Percentiles rank a stretch among this genome's conserved stretches.
Evolutionary conservation across 345 rosid species (phyloP).

Genomic region (Angophora floribunda): DNA sequence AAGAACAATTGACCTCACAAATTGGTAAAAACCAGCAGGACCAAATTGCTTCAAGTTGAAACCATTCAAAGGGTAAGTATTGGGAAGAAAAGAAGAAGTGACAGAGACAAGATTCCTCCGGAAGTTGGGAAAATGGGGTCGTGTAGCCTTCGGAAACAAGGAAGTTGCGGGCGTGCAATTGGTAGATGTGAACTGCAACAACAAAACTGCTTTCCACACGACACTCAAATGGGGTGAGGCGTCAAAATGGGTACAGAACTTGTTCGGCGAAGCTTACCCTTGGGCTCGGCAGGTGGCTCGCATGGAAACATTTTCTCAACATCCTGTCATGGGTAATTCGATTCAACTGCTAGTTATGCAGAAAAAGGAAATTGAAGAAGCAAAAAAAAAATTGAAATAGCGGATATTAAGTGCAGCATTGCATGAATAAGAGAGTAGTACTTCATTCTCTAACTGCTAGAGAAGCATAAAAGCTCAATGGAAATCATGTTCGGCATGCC

Average conservation of each 20-base stretch:
- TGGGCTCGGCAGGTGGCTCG: neutral
- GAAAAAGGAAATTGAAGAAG: neutral
- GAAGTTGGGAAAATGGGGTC: neutral
- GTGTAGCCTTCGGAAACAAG: neutral
- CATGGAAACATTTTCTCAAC: neutral
- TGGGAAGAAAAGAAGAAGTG: neutral
- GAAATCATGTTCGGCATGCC: neutral
- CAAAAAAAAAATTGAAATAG: neutral
- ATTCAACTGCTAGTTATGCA: neutral
- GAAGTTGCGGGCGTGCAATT: neutral
- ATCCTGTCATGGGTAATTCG: neutral
- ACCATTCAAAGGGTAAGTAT: neutral
- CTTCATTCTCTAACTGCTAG: neutral
- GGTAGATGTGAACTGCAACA: neutral
- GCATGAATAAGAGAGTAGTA: neutral
- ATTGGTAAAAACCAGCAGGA: neutral
- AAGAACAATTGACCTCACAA: neutral
- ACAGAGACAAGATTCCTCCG: neutral
- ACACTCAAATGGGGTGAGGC: neutral
- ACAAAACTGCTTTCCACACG: neutral
- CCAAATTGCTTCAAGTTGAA: neutral
- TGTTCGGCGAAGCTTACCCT: neutral
- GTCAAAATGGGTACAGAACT: neutral
- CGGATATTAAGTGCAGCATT: neutral
- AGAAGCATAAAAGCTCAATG: neutral